These are phyloP conservation scores for Colletotrichum salicis DNA, from an alignment of 2,329 filamentous ascomycete species.

Conservation along the genomic window DNA sequence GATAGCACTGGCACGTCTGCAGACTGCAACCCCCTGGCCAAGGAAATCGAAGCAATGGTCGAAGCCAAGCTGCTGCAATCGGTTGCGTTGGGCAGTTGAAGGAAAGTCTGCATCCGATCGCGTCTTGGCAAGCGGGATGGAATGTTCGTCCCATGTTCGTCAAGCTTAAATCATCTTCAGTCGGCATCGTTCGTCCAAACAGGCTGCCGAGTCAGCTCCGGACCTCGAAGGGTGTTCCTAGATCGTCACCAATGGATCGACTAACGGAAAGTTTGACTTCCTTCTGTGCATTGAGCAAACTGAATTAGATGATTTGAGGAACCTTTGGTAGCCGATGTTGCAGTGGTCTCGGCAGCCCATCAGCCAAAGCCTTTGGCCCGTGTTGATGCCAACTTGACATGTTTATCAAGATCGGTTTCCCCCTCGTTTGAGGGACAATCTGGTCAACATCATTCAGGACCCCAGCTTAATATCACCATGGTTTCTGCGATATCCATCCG, in stretches of 20 bases:
- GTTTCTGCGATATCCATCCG: neutral
- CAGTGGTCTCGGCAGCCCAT: neutral
- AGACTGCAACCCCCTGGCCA: neutral
- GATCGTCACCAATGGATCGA: neutral
- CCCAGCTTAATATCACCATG: neutral
- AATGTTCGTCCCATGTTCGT: neutral
- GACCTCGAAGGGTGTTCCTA: neutral
- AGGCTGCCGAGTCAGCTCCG: neutral
- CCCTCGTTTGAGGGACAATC: neutral
- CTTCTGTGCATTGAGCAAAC: neutral
- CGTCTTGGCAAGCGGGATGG: neutral
- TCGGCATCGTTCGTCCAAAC: neutral
- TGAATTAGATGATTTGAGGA: neutral
- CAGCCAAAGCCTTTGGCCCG: neutral
- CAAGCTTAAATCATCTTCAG: neutral
- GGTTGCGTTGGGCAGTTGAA: neutral
- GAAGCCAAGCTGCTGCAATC: neutral
- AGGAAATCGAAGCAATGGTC: neutral
- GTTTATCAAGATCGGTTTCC: neutral
- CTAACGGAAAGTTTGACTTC: neutral
- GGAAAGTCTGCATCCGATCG: neutral
- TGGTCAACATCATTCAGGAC: neutral
- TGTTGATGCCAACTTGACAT: no score
- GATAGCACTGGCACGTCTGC: neutral
- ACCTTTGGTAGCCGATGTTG: neutral